Evolutionary conservation across 768 basidiomycete species (phyloP).

Genomic region (Trametes meyenii): DNA sequence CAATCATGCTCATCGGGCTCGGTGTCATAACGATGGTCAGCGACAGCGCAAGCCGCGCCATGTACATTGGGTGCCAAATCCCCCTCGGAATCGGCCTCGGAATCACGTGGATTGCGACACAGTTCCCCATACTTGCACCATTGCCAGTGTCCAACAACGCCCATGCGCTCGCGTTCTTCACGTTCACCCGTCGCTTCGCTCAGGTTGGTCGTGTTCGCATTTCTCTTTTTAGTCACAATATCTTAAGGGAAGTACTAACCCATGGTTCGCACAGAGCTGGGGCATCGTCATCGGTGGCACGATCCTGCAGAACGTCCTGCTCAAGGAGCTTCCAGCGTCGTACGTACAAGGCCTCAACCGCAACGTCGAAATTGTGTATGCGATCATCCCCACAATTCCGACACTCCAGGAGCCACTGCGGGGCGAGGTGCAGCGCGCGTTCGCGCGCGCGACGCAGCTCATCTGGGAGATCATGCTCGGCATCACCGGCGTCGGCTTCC

Average conservation of each 20-base stretch:
- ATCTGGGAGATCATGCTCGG: conserved; percentile 49
- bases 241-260: no score
- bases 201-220: conserved; percentile 16
- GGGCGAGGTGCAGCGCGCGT: conserved; percentile 43
- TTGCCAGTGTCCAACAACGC: conserved; percentile 38
- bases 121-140: conserved; percentile 39
- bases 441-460: conserved; percentile 40
- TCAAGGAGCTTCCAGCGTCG: conserved; percentile 34
- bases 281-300: conserved; percentile 41
- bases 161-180: conserved; percentile 40
- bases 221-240: no score
- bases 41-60: conserved; percentile 3
- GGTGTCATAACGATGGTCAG: conserved; percentile 27
- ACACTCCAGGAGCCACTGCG: conserved; percentile 38
- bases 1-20: conserved; percentile 39
- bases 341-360: conserved; percentile 17
- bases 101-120: conserved; percentile 31
- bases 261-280: conserved; percentile 21
- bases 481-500: conserved; percentile 41
- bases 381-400: conserved; percentile 45
- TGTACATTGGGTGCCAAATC: conserved; percentile 5
- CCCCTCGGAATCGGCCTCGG: conserved; percentile 6
- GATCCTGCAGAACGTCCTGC: conserved; percentile 42
- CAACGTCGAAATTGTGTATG: conserved; percentile 31
- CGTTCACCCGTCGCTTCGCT: conserved; percentile 30